Evolutionary conservation across 2,329 filamentous ascomycete genomes (phyloP).

Genomic region (Raffaelea arxii): DNA sequence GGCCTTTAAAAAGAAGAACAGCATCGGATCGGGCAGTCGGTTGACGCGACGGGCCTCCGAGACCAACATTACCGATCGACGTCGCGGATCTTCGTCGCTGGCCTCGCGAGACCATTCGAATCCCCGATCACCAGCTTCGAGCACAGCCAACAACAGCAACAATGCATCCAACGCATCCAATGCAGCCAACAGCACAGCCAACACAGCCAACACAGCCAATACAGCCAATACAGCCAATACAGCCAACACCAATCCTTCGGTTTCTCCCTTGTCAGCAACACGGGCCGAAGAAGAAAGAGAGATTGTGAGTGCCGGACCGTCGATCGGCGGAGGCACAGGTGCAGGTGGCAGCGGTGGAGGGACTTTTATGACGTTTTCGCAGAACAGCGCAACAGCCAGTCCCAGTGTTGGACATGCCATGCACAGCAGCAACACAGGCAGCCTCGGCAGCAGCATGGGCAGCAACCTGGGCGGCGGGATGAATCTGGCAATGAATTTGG

Average conservation of each 20-base stretch:
- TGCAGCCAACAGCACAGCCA: background rate
- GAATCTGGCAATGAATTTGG: conserved; percentile 3
- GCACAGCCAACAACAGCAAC: conserved; percentile 58
- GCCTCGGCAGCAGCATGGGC: background rate
- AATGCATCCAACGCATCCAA: conserved; percentile 50
- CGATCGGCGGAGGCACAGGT: background rate
- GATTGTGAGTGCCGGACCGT: background rate
- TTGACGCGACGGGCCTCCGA: conserved; percentile 50
- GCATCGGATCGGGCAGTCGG: conserved; percentile 32
- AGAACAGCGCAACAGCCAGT: no score
- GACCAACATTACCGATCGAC: conserved; percentile 62
- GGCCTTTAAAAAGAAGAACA: conserved; percentile 90
- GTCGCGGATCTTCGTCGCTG: conserved; percentile 45
- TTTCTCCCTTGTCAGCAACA: background rate
- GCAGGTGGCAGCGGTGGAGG: background rate
- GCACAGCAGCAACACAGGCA: background rate
- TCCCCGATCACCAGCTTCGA: conserved; percentile 64
- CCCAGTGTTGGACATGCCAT: no score
- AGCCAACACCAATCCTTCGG: background rate
- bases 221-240: no score
- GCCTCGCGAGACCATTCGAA: conserved; percentile 36
- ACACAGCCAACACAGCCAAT: no score
- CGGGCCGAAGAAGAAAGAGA: background rate
- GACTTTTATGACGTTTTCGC: background rate
- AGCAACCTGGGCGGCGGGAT: conserved; percentile 20